Evolutionary conservation across 2,329 filamentous ascomycete species (phyloP), one percentile per base, ranked within the genome.

Genomic region (Neoascochyta sp.): DNA sequence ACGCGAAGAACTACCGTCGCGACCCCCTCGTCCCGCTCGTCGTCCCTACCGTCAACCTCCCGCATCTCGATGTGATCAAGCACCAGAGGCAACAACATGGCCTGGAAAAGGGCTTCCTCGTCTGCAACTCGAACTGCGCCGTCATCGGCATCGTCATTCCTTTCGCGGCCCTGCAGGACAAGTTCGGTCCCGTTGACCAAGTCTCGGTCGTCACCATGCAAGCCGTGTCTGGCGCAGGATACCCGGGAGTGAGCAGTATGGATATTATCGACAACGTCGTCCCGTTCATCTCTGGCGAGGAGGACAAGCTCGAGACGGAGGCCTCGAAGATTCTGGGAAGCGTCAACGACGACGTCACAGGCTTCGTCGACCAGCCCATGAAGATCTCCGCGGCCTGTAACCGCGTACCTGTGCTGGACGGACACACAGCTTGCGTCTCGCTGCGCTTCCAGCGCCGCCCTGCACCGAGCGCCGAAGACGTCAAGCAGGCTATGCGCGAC

Each of bases 71-170:
- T 57, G 75, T 95, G 40, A 90, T 96, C 59, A 82, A 84, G n/a
- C 81, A 93, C 65, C 90, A 96, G 69, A 77, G 86, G 41, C 73
- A 78, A 57, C 74, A 83, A 23, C 78, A 84, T 62, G 70, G 71
- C 16, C 73, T 95, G 24, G 71, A 83, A 41, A 88, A 85, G 66
- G 92, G 92, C 14, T 95, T 96, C 70, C 70, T 96, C 20, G 87
- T 95, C 39, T 96, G 90, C 76, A 96, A 96, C 71, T 94, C 87
- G 45, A 96, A 96, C 70, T 98, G 92, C 68, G 90, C 90, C 34
- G 90, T 95, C 56, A 95, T 96, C 53, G 90, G 90, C 26, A 79
- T 96, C 36, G 90, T 95, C 39, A 93, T 95, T 43, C 92, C 92
- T 14, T 90, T 95, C 57, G 88, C 88, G 8, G 90, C 90, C 10